Base-by-base conservation (phyloP, 352 stramenopile genomes). In the Pythium sp. region DNA sequence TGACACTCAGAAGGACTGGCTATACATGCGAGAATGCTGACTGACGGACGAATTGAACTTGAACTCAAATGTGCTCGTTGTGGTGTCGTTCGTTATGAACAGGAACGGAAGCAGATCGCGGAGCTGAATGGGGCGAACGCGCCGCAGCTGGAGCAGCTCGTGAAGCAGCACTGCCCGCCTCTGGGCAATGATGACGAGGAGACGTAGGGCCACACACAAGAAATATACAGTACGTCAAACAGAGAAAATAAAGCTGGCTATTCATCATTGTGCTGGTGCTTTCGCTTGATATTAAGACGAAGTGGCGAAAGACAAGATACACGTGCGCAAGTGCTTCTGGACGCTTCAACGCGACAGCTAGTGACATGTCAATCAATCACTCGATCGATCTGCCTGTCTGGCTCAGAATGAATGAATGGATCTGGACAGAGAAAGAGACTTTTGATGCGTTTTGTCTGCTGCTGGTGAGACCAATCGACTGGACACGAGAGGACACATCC, bases 71-170 rank as follows among this genome's bases (percentile, higher is more conserved):
- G 43, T 4, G 28, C 20, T 36, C 3, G 20, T 62, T 58, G 51
- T 59, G 24, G 18, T 46, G 28, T 53, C 47, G 46, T 36, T 53
- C 47, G 46, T 28, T 5, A 11, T 24, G 2, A 15, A 36, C 61
- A 91, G 84, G 78, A 90, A 51, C 72, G 76, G 2, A 90, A 92
- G 65, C 46, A 76, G 20, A 77, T 91, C 62, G 82, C 73, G 5
- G 81, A 90, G 70, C 77, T 90, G 30, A 70, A 76, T 8, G 82
- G 77, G 11, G 82, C 82, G 36, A 90, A 92, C 54, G 79, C 80
- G 8, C 84, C 82, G 15, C 81, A 85, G 54, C 71, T 90, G 43
- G 82, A 90, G 63, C 75, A 83, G 60, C 70, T 90, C 30, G 75
- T 90, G 51, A 85, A 87, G 28, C 81, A 91, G 58, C 73, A 88